Percentiles rank a stretch among this genome's conserved stretches.
phyloP scores from a whole-genome alignment of 2,329 filamentous ascomycete genomes.

The Onygenales sp. region DNA sequence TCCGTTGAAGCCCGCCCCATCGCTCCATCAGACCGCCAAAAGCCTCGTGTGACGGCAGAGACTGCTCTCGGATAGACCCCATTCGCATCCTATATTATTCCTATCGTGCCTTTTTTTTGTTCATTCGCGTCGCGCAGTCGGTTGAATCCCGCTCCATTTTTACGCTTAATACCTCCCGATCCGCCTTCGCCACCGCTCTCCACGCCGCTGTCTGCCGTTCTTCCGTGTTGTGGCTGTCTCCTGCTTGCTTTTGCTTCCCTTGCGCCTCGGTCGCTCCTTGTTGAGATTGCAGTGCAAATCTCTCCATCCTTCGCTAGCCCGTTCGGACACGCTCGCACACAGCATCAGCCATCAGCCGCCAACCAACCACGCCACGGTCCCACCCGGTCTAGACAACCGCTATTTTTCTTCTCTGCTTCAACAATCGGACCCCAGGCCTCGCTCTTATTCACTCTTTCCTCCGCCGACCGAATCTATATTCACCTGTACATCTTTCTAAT shows the following conservation, averaged over 20 bases:
- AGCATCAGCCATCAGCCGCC: neutral
- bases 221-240: neutral
- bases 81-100: neutral
- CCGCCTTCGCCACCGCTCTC: neutral
- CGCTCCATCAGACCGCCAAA: conserved; percentile 1
- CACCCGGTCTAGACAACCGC: neutral
- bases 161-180: neutral
- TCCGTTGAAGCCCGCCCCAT: conserved; percentile 3
- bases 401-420: neutral
- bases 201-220: neutral
- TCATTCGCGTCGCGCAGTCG: neutral
- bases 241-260: neutral
- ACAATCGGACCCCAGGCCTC: neutral
- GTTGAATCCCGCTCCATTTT: neutral
- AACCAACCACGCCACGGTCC: neutral
- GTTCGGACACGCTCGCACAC: neutral
- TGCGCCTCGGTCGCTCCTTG: conserved; percentile 4
- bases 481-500: conserved; percentile 11
- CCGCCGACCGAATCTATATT: conserved; percentile 1
- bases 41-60: too few relatives aligned
- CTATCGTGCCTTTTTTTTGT: neutral
- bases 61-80: neutral
- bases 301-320: neutral
- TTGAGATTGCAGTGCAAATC: conserved; percentile 12
- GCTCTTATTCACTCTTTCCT: neutral